Conservation (phyloP, 768 basidiomycete species). For the Nidularia pulvinata region DNA sequence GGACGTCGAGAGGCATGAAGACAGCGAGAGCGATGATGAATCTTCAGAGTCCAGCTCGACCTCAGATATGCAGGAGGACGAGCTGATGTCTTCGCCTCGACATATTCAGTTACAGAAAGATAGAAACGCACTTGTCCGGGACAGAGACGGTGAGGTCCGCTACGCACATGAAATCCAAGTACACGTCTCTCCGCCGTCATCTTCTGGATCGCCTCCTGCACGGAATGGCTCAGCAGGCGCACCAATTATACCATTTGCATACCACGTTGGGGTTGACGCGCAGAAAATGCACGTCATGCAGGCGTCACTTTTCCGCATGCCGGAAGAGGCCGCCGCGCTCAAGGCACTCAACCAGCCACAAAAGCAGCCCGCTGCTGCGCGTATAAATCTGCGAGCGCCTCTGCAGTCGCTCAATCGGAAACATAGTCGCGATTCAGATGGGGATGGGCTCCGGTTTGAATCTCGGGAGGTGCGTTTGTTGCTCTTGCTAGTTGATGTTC, state of each 20-base stretch:
- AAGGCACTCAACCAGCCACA: conserved; percentile 47
- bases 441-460: conserved; percentile 62
- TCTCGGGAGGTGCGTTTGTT: conserved; percentile 53
- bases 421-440: conserved; percentile 79
- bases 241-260: conserved; percentile 68
- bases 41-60: conserved; percentile 33
- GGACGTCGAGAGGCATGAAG: conserved; percentile 29
- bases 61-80: conserved; percentile 55
- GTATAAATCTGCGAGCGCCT: conserved; percentile 30
- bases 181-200: conserved; percentile 27
- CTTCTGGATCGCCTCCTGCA: conserved; percentile 30
- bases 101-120: conserved; percentile 17
- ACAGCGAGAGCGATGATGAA: conserved; percentile 19
- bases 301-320: conserved; percentile 78
- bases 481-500: conserved; percentile 2
- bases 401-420: conserved; percentile 52
- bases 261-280: conserved; percentile 75
- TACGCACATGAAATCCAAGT: conserved; percentile 42
- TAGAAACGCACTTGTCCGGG: conserved; percentile 51
- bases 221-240: conserved; percentile 30
- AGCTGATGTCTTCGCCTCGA: conserved; percentile 25
- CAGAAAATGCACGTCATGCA: conserved; percentile 96
- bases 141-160: conserved; percentile 50
- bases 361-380: conserved; percentile 19
- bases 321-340: conserved; percentile 70